Percentiles rank a stretch among this genome's conserved stretches.
These are phyloP conservation scores for Suhomyces faveliae DNA, from an alignment of 805 yeast species.

Conservation along the genomic window DNA sequence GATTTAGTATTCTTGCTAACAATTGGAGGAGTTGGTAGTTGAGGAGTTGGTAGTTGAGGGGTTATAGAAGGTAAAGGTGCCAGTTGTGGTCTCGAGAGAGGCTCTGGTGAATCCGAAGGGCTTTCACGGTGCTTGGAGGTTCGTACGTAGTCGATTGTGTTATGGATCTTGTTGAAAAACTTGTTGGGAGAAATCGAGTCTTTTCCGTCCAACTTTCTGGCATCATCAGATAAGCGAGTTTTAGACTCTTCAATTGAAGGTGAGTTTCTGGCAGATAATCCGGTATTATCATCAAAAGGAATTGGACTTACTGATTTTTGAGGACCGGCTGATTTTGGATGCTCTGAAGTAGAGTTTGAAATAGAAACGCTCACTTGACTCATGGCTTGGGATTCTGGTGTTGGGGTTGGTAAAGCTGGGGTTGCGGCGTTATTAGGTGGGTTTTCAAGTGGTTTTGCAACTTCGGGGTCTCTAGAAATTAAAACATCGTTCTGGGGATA, in stretches of 20 bases:
- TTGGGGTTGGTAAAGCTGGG: too few relatives aligned
- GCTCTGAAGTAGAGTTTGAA: too few relatives aligned
- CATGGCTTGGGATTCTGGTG: too few relatives aligned
- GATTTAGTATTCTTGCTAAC: not conserved
- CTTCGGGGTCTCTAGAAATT: not conserved
- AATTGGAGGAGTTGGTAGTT: not conserved
- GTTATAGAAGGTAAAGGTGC: not conserved
- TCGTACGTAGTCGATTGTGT: not conserved
- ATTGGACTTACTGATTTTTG: not conserved
- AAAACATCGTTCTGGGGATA: not conserved
- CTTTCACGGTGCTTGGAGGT: not conserved
- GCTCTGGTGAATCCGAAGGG: not conserved
- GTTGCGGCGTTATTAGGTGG: too few relatives aligned
- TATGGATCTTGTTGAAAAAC: constrained; percentile 3
- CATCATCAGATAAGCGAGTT: not conserved
- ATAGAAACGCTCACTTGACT: too few relatives aligned
- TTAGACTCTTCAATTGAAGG: not conserved
- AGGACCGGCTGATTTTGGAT: too few relatives aligned
- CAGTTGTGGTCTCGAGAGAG: not conserved
- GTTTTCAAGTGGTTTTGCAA: not conserved
- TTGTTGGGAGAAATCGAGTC: constrained; percentile 5
- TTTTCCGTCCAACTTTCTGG: not conserved
- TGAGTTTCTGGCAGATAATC: not conserved
- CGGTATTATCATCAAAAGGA: not conserved
- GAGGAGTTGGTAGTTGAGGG: not conserved